Percentiles rank a stretch among this genome's conserved stretches.
phyloP scores from a whole-genome alignment of 441 rosid genomes.

The Syzygium malaccense region DNA sequence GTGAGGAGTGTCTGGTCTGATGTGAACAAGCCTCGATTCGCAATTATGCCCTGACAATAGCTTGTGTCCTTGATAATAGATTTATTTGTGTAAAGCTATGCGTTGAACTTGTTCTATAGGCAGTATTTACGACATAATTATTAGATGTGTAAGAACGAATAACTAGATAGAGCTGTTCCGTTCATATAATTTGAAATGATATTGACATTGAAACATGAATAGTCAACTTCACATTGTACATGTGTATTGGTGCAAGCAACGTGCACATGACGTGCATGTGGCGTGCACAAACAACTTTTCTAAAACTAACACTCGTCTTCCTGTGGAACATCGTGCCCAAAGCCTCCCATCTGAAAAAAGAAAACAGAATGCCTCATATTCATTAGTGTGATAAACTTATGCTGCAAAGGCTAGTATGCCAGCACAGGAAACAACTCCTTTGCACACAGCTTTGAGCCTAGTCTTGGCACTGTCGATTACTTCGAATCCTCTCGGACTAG shows the following conservation, averaged over 20 bases:
- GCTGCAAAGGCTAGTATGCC: slow-evolving; percentile 48
- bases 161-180: not conserved
- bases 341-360: slow-evolving; percentile 27
- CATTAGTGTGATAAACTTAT: not conserved
- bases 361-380: not conserved
- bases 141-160: no score
- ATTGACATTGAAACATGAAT: not conserved
- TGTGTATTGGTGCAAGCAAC: not conserved
- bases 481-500: slow-evolving; percentile 38
- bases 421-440: slow-evolving; percentile 42
- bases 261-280: not conserved
- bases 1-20: slow-evolving; percentile 44
- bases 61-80: slow-evolving; percentile 17
- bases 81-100: not conserved
- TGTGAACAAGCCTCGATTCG: slow-evolving; percentile 33
- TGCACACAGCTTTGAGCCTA: slow-evolving; percentile 23
- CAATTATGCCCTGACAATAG: slow-evolving; percentile 24
- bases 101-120: not conserved
- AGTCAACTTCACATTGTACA: not conserved
- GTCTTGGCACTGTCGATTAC: slow-evolving; percentile 40
- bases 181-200: not conserved
- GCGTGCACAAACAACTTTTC: not conserved
- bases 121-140: not conserved
- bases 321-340: slow-evolving; percentile 40
- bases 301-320: slow-evolving; percentile 25